Percentiles rank a stretch among this genome's conserved stretches.
Evolutionary conservation across 2,329 filamentous ascomycete species (phyloP).

Genomic region (Aspergillus viridinutans): DNA sequence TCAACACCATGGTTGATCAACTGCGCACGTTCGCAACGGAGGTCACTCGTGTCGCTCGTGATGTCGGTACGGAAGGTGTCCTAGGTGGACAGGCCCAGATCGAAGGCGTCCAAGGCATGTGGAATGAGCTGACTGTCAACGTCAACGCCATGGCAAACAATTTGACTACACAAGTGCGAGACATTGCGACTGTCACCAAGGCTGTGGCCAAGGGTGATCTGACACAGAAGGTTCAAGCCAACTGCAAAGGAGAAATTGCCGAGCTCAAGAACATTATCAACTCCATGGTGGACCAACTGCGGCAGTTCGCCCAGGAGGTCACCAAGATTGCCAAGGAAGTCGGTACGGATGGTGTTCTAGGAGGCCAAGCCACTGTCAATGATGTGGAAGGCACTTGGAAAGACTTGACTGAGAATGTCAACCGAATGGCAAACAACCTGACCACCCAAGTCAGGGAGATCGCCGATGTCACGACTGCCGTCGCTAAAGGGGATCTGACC

Average conservation of each 20-base stretch:
- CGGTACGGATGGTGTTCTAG: slow-evolving; percentile 89
- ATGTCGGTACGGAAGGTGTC: slow-evolving; percentile 80
- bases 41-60: slow-evolving; percentile 75
- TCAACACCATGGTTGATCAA: slow-evolving; percentile 88
- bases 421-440: slow-evolving; percentile 97
- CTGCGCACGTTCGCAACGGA: slow-evolving; percentile 78
- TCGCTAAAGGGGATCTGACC: slow-evolving; percentile 88
- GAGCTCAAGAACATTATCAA: slow-evolving; percentile 98
- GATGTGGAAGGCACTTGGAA: slow-evolving; percentile 97
- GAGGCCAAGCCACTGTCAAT: slow-evolving; percentile 91
- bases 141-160: slow-evolving; percentile 88
- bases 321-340: slow-evolving; percentile 95
- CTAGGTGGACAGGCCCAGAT: slow-evolving; percentile 79
- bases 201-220: slow-evolving; percentile 77
- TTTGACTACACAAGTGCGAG: slow-evolving; percentile 81
- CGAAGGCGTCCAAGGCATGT: slow-evolving; percentile 80
- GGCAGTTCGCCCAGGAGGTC: slow-evolving; percentile 94
- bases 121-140: slow-evolving; percentile 81
- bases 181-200: slow-evolving; percentile 78
- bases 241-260: slow-evolving; percentile 85
- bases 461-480: slow-evolving; percentile 90
- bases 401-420: slow-evolving; percentile 91
- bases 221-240: slow-evolving; percentile 93
- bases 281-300: slow-evolving; percentile 96
- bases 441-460: slow-evolving; percentile 98